phyloP scores from a whole-genome alignment of 345 rosid genomes.

The Triadica sebifera region DNA sequence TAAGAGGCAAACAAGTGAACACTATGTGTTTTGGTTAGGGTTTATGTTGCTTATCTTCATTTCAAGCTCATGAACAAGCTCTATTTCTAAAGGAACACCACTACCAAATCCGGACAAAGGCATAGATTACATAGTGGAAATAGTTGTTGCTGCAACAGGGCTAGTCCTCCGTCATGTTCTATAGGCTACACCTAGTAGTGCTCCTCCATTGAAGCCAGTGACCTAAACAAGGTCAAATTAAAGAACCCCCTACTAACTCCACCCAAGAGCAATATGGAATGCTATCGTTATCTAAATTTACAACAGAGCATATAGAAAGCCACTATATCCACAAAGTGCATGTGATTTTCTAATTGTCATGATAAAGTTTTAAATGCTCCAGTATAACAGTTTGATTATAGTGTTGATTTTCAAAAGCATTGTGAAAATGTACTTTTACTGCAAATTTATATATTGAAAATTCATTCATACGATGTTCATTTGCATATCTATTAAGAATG shows the following conservation, averaged over 20 bases:
- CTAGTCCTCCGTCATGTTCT: conserved; percentile 85
- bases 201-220: conserved; percentile 93
- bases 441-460: neutral
- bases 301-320: neutral
- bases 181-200: conserved; percentile 92
- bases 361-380: neutral
- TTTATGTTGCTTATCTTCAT: too few relatives aligned
- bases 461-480: neutral
- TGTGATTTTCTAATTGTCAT: neutral
- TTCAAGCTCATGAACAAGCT: too few relatives aligned
- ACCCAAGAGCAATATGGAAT: neutral
- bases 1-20: too few relatives aligned
- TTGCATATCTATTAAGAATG: too few relatives aligned
- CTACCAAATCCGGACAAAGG: conserved; percentile 95
- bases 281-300: neutral
- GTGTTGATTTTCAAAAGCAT: neutral
- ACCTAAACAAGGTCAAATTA: conserved; percentile 47
- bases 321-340: neutral
- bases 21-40: too few relatives aligned
- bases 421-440: neutral
- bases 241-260: conserved; percentile 12
- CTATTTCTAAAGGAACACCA: conserved; percentile 49
- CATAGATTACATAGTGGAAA: conserved; percentile 93
- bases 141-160: conserved; percentile 88
- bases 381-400: neutral